Evolutionary conservation across 1,284 basidiomycete genomes (phyloP), one percentile per base, ranked within the genome.

Genomic region (Ceratobasidium sp.): DNA sequence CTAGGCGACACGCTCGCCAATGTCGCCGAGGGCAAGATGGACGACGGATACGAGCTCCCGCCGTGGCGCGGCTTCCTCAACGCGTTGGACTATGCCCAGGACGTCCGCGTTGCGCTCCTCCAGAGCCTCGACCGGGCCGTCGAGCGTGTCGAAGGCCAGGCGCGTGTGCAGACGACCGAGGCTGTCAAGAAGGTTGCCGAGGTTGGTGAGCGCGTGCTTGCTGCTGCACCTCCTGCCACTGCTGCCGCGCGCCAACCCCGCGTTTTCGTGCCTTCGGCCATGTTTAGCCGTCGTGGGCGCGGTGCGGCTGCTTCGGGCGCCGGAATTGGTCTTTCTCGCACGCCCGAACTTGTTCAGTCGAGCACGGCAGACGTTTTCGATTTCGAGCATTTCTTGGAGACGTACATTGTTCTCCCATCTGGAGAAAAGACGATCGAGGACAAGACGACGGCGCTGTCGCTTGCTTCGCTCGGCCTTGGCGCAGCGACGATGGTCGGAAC

Each of bases 181-280:
- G 91, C 94, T 59, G 94, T 99, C 13, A 85, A 89, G 70, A 87
- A 88, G 79, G 90, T 98, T 76, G 86, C 87, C 66, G 85, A 88
- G 40, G 85, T 98, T 7, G 96, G 91, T 37, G 92, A 97, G 79
- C 87, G 87, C 77, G 71, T 75, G 5, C 61, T 91, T 95, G 83
- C 89, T 99, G 11, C 56, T 71, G 67, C 75, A 19, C 11, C 43
- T 40, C 15, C 61, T 32, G 32, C 25, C 96, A 87, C 88, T 40
- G 92, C 90, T 76, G 93, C 94, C n/a, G 93, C 95, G 82, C 87
- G 92, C 59, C 91, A 90, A 56, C 89, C 90, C 76, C 88, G 96
- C 9, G 90, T 97, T 13, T 99, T 99, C 87, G 91, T 96, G 85
- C 95, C 97, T 13, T 92, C 97, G 82, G 96, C 95, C 22, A 99